Conservation (phyloP, 305 asterid genomes). For the Fraxinus velutina region DNA sequence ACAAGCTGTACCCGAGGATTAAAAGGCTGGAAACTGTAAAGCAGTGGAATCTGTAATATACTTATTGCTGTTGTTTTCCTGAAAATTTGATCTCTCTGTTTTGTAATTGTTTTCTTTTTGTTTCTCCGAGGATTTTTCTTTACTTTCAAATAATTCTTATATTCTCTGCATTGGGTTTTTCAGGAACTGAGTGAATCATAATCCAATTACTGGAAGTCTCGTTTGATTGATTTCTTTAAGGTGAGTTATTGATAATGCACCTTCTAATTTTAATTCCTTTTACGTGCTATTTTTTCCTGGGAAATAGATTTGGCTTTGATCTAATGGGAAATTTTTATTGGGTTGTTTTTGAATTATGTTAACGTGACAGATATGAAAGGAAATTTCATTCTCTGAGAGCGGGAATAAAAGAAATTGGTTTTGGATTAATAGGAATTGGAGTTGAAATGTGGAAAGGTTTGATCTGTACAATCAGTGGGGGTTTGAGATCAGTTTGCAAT, state of each 20-base stretch:
- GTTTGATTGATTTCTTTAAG: constrained; percentile 19
- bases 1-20: constrained; percentile 28
- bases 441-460: constrained; percentile 47
- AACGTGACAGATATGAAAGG: constrained; percentile 43
- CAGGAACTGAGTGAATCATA: constrained; percentile 32
- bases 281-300: constrained; percentile 4
- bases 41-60: constrained; percentile 27
- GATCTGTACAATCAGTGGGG: constrained; percentile 44
- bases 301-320: constrained; percentile 30
- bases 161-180: constrained; percentile 19
- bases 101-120: constrained; percentile 7
- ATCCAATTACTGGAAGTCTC: constrained; percentile 23
- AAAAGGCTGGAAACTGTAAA: constrained; percentile 32
- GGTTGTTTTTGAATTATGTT: constrained; percentile 28
- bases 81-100: constrained; percentile 32
- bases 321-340: constrained; percentile 26
- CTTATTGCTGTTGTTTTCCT: constrained; percentile 7
- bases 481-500: constrained; percentile 52
- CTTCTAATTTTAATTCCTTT: constrained; percentile 20
- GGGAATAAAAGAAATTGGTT: constrained; percentile 46
- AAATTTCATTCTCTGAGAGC: constrained; percentile 15
- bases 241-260: constrained; percentile 36
- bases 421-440: constrained; percentile 50
- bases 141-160: constrained; percentile 15
- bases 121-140: background rate